Percentiles rank a stretch among this genome's conserved stretches.
phyloP scores from a whole-genome alignment of 441 rosid genomes.

The Populus hybrid region DNA sequence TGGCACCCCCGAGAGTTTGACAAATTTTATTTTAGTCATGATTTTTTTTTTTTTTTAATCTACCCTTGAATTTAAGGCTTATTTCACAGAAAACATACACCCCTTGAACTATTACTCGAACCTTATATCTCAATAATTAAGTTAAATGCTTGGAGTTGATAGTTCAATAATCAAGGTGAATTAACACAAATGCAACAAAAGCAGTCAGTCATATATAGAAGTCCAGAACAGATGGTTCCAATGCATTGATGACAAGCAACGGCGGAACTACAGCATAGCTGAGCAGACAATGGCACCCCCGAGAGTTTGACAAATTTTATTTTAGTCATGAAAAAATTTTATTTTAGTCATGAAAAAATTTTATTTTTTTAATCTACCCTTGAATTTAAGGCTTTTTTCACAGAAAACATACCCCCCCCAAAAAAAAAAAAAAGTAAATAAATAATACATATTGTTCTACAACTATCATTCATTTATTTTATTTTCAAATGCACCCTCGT shows the following conservation, averaged over 20 bases:
- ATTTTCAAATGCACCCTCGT: neutral
- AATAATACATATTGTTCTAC: neutral
- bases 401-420: neutral
- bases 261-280: neutral
- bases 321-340: neutral
- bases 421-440: neutral
- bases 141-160: neutral
- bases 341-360: neutral
- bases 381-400: neutral
- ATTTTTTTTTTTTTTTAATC: neutral
- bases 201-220: neutral
- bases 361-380: neutral
- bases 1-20: neutral
- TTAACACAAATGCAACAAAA: conserved; percentile 1
- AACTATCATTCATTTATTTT: neutral
- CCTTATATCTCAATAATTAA: neutral
- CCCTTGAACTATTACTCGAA: conserved; percentile 1
- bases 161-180: neutral
- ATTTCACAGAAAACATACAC: neutral
- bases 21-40: neutral
- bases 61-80: neutral
- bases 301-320: neutral
- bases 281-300: neutral
- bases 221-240: neutral
- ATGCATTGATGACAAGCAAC: neutral